Evolutionary conservation across 2,329 filamentous ascomycete genomes (phyloP).

Genomic region (Phialemonium atrogriseum): DNA sequence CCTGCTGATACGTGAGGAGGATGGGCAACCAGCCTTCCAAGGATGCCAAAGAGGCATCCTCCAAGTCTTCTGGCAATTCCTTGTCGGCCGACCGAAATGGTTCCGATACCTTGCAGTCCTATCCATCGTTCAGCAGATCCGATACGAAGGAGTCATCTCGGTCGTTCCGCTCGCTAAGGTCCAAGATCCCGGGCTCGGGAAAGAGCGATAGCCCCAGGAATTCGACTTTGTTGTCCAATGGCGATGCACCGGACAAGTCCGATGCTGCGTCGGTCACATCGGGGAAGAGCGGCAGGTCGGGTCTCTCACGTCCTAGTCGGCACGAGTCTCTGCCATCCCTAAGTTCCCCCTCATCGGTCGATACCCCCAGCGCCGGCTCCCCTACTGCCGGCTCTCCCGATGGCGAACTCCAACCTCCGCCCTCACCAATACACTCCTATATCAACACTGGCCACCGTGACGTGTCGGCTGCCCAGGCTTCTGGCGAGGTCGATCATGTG

Average conservation of each 20-base stretch:
- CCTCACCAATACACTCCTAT: slow-evolving; percentile 80
- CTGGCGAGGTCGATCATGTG: slow-evolving; percentile 87
- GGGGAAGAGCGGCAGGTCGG: slow-evolving; percentile 49
- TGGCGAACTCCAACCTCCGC: slow-evolving; percentile 55
- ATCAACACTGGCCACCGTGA: slow-evolving; percentile 67
- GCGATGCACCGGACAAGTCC: slow-evolving; percentile 55
- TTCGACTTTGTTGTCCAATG: slow-evolving; percentile 59
- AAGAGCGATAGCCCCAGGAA: slow-evolving; percentile 74
- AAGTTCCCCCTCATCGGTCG: slow-evolving; percentile 31
- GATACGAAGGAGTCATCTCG: slow-evolving; percentile 90
- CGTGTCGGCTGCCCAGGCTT: slow-evolving; percentile 71
- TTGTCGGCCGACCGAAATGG: slow-evolving; percentile 27
- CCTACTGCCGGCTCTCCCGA: too few species aligned
- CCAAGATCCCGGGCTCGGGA: slow-evolving; percentile 72
- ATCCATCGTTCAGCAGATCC: slow-evolving; percentile 84
- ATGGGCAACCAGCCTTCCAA: slow-evolving; percentile 75
- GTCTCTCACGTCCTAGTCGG: slow-evolving; percentile 35
- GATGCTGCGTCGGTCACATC: slow-evolving; percentile 72
- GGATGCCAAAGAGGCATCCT: slow-evolving; percentile 38
- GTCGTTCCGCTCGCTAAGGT: slow-evolving; percentile 76
- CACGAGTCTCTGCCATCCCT: slow-evolving; percentile 32
- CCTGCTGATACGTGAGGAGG: slow-evolving; percentile 17
- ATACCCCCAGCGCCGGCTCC: slow-evolving; percentile 31
- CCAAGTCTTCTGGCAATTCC: slow-evolving; percentile 41
- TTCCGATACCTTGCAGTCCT: slow-evolving; percentile 63